Conservation (phyloP, 1,284 basidiomycete genomes). For the Takashimella tepidaria region DNA sequence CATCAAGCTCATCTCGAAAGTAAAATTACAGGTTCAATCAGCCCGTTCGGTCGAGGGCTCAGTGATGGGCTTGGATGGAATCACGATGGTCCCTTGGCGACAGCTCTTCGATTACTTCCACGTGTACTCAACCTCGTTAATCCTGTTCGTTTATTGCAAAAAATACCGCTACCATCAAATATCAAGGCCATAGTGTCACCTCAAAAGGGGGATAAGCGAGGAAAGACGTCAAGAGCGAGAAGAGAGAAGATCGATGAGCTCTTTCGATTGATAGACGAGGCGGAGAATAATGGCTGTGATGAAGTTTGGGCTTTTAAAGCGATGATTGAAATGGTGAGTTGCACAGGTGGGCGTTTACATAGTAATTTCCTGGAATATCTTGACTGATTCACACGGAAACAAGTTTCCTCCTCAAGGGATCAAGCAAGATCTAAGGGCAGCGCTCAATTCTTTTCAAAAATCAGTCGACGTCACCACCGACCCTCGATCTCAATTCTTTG, state of each 20-base stretch:
- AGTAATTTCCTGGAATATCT: conserved; percentile 1
- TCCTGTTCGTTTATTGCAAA: conserved; percentile 5
- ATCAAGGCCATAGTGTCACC: conserved; percentile 13
- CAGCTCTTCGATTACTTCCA: conserved; percentile 32
- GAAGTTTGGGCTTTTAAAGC: conserved; percentile 71
- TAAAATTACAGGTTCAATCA: conserved; percentile 17
- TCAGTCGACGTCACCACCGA: conserved; percentile 50
- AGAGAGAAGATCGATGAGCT: conserved; percentile 60
- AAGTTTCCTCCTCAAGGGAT: conserved; percentile 45
- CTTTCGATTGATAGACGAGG: conserved; percentile 67
- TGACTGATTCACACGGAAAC: conserved; percentile 6
- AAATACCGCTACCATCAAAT: conserved; percentile 2
- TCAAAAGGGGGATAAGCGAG: conserved; percentile 6
- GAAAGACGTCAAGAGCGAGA: conserved; percentile 12
- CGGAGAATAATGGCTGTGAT: conserved; percentile 67
- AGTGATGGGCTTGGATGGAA: conserved; percentile 36
- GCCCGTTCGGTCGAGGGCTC: conserved; percentile 20
- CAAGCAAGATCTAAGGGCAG: conserved; percentile 31
- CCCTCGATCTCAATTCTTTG: conserved; percentile 71
- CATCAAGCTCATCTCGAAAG: conserved; percentile 24
- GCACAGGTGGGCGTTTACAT: too few relatives aligned
- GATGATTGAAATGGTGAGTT: conserved; percentile 64
- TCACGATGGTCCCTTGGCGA: conserved; percentile 38
- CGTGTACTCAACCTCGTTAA: conserved; percentile 37
- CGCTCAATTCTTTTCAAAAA: conserved; percentile 19